These are phyloP conservation scores for Fomitopsis betulina DNA, from an alignment of 1,284 basidiomycete species.

Conservation along the genomic window DNA sequence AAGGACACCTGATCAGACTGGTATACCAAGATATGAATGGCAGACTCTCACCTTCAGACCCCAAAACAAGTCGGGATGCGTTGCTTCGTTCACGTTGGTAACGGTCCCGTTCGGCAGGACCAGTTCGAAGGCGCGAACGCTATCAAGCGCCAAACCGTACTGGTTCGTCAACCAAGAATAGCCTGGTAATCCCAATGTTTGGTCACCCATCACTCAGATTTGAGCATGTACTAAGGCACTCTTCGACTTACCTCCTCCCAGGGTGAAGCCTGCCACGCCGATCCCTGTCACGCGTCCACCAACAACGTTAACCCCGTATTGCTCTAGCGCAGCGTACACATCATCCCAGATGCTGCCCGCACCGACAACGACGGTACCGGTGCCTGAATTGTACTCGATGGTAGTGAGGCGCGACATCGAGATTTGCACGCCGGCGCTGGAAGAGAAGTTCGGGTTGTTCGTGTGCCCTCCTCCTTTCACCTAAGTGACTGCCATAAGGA, in stretches of 20 bases:
- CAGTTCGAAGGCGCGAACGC: slow-evolving; percentile 32
- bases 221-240: too few relatives aligned
- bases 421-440: slow-evolving; percentile 49
- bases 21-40: neutral
- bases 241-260: slow-evolving; percentile 36
- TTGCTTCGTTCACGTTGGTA: slow-evolving; percentile 21
- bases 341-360: slow-evolving; percentile 46
- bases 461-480: slow-evolving; percentile 49
- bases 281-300: slow-evolving; percentile 37
- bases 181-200: slow-evolving; percentile 17
- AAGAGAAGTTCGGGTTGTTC: slow-evolving; percentile 44
- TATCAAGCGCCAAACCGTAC: slow-evolving; percentile 41
- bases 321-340: slow-evolving; percentile 37
- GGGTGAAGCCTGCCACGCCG: slow-evolving; percentile 37
- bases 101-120: slow-evolving; percentile 38
- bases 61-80: slow-evolving; percentile 33
- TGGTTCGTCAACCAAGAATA: slow-evolving; percentile 40
- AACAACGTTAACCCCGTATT: slow-evolving; percentile 34
- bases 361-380: slow-evolving; percentile 38
- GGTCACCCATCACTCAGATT: slow-evolving; percentile 23
- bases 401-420: slow-evolving; percentile 40
- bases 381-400: slow-evolving; percentile 28
- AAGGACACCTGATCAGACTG: neutral
- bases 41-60: slow-evolving; percentile 31
- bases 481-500: slow-evolving; percentile 16